A percentile compares a stretch with the other conserved stretches of the same genome.
These are phyloP conservation scores for Colletotrichum karsti DNA, from an alignment of 2,329 filamentous ascomycete species.

Conservation along the genomic window DNA sequence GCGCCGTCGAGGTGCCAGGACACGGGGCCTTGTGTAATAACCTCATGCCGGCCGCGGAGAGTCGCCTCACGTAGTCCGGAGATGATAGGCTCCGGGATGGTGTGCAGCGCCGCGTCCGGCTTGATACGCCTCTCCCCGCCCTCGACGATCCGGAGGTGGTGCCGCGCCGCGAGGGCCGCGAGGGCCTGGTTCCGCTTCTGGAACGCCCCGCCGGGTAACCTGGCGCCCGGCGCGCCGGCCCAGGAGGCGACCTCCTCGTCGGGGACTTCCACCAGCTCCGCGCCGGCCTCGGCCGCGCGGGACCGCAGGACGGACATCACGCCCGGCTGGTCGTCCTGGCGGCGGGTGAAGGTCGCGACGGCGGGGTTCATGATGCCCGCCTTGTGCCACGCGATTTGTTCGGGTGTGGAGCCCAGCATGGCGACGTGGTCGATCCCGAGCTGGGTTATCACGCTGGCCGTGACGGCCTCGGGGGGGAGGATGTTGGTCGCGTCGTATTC, in stretches of 20 bases:
- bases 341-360: slow-evolving; percentile 55
- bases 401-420: slow-evolving; percentile 68
- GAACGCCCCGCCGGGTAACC: slow-evolving; percentile 61
- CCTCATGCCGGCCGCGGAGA: slow-evolving; percentile 82
- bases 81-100: slow-evolving; percentile 70
- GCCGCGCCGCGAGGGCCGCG: slow-evolving; percentile 53
- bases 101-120: slow-evolving; percentile 34
- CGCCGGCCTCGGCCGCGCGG: slow-evolving; percentile 62
- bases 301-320: slow-evolving; percentile 54
- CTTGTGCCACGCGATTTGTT: slow-evolving; percentile 79
- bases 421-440: slow-evolving; percentile 75
- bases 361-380: slow-evolving; percentile 74
- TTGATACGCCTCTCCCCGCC: slow-evolving; percentile 51
- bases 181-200: slow-evolving; percentile 67
- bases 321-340: slow-evolving; percentile 39
- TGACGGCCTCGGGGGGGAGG: slow-evolving; percentile 56
- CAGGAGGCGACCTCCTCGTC: slow-evolving; percentile 12
- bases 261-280: slow-evolving; percentile 46
- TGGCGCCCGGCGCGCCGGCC: slow-evolving; percentile 45
- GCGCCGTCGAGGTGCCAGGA: slow-evolving; percentile 93
- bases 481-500: slow-evolving; percentile 76
- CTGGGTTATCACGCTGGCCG: slow-evolving; percentile 69
- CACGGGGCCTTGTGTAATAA: slow-evolving; percentile 62
- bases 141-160: slow-evolving; percentile 36
- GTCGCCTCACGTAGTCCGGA: slow-evolving; percentile 78